Evolutionary conservation across 345 rosid species (phyloP), one percentile per base, ranked within the genome.

Genomic region (Salix udensis): DNA sequence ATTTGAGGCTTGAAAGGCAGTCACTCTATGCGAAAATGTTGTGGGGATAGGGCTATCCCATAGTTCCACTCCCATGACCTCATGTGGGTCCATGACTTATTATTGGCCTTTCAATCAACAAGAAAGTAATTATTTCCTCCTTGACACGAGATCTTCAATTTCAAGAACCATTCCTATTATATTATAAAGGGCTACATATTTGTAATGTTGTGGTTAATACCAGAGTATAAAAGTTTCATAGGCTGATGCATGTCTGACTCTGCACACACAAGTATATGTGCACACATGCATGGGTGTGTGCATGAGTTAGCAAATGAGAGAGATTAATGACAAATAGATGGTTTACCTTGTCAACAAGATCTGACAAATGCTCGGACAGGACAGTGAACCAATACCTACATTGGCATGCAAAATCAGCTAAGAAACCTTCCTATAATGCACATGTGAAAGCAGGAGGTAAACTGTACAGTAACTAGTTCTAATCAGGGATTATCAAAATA

Each of bases 311-410:
- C 24, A 11, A 70, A 42, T 53, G 23, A 53, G 76, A 67, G 50
- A 79, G 16, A 18, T 65, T n/a, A 18, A 37, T 65, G 48, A 71
- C 19, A 48, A 67, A 76, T 70, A 37, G 61, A 64, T 77, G 66
- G 66, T 73, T 55, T 87, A 93, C 98, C 98, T 88, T 92, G 74
- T 92, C 98, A 76, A 96, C 98, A 48, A 96, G 97, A 89, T 93
- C 98, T 13, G 97, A 92, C 81, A 89, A 76, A 88, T 96, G 98
- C 78, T 87, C 99, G n/a, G 93, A 90, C 83, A 96, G 88, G 79
- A 96, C 94, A 34, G 92, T 91, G 81, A 96, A 89, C 99, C 99
- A 96, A 83, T 96, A 96, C 91, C 99, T 96, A 72, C 73, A 76
- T 68, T 50, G 76, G 67, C 50, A 83, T 48, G 55, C 30, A 74